Percentiles rank a stretch among this genome's conserved stretches.
These are phyloP conservation scores for Thalassiosira livingstoniorum DNA, from an alignment of 352 stramenopile species.

Conservation along the genomic window DNA sequence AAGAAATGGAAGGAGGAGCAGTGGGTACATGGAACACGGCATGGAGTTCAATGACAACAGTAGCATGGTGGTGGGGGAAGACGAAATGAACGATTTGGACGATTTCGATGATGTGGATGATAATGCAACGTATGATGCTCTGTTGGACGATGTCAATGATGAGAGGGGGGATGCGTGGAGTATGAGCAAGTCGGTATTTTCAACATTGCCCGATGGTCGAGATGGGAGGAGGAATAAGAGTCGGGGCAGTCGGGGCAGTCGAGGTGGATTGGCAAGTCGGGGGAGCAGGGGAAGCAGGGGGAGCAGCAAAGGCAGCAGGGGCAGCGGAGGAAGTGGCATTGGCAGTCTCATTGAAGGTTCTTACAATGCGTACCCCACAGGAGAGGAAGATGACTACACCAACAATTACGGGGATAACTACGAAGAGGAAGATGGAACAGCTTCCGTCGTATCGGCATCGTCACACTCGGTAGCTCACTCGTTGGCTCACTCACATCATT, in stretches of 20 bases:
- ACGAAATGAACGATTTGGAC: neutral
- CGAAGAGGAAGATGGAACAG: slow-evolving; percentile 35
- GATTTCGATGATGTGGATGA: too few species aligned
- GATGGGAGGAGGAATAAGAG: neutral
- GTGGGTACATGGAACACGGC: too few species aligned
- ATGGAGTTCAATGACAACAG: neutral
- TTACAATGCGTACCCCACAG: neutral
- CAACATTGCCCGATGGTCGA: slow-evolving; percentile 32
- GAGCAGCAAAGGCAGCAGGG: too few species aligned
- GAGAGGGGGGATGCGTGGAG: slow-evolving; percentile 39
- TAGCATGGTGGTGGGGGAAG: neutral
- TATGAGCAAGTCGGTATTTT: slow-evolving; percentile 57
- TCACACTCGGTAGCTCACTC: neutral
- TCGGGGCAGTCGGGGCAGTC: slow-evolving; percentile 4
- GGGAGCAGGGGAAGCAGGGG: too few species aligned
- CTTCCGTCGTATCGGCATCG: slow-evolving; percentile 36
- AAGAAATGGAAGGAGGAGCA: neutral
- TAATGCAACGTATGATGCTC: slow-evolving; percentile 8
- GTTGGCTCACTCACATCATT: neutral
- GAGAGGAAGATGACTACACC: neutral
- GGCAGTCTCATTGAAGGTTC: slow-evolving; percentile 13
- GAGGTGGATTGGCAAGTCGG: too few species aligned
- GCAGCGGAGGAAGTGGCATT: slow-evolving; percentile 6
- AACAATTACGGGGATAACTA: neutral
- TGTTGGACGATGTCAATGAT: slow-evolving; percentile 9